A percentile compares a stretch with the other conserved stretches of the same genome.
phyloP scores from a whole-genome alignment of 2,329 filamentous ascomycete genomes.

The Calonectria henricotiae region DNA sequence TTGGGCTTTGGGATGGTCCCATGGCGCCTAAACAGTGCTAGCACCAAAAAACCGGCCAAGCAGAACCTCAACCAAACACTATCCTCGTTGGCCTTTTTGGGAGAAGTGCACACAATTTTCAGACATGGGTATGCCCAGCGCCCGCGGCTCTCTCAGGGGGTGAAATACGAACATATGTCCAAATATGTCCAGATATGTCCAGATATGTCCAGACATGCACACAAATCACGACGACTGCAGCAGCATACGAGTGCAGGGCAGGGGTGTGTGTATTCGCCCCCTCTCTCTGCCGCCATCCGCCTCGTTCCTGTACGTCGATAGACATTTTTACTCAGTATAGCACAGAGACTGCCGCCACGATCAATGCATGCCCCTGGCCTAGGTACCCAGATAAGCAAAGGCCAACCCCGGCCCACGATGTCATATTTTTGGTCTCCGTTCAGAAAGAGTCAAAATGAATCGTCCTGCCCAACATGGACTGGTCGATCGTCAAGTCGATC shows the following conservation, averaged over 20 bases:
- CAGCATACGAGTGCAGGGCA: too few relatives aligned
- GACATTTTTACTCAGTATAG: conserved; percentile 5
- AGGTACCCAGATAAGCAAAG: background rate
- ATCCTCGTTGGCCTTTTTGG: background rate
- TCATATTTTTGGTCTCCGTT: background rate
- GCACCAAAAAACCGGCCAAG: conserved; percentile 9
- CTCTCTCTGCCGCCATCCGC: background rate
- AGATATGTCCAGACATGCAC: background rate
- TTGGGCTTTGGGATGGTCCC: too few relatives aligned
- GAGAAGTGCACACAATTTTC: background rate
- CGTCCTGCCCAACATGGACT: conserved; percentile 4
- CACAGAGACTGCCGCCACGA: background rate
- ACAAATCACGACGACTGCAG: too few relatives aligned
- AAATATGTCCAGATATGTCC: background rate
- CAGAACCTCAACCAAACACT: background rate
- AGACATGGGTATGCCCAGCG: conserved; percentile 8
- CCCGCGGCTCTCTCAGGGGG: background rate
- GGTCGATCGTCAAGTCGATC: conserved; percentile 21
- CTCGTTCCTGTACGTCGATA: conserved; percentile 6
- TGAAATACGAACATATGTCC: conserved; percentile 6
- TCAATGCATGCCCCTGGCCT: background rate
- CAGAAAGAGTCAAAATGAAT: background rate
- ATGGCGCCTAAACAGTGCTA: background rate
- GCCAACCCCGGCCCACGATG: background rate
- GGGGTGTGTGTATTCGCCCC: background rate